Evolutionary conservation across 345 rosid genomes (phyloP).

Genomic region (Pugionium dolabratum): DNA sequence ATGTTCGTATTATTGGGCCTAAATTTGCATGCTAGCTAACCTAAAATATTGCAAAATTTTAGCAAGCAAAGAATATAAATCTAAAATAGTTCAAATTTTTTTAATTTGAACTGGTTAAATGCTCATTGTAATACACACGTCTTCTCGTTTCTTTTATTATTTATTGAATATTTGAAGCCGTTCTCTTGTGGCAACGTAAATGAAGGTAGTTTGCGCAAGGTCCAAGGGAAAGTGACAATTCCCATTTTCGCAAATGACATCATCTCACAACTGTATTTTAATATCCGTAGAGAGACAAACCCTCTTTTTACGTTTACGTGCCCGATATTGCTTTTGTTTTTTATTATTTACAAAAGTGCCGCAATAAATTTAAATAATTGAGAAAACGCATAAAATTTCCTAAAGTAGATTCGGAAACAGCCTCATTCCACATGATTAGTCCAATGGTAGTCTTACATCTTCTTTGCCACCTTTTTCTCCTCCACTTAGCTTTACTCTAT

Average conservation of each 20-base stretch:
- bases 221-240: conserved; percentile 22
- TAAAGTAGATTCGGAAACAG: conserved; percentile 22
- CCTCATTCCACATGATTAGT: neutral
- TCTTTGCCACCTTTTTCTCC: conserved; percentile 27
- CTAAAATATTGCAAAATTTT: too few species aligned
- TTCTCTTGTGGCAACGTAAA: neutral
- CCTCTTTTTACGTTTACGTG: conserved; percentile 33
- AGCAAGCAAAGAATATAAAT: too few species aligned
- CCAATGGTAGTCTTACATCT: conserved; percentile 25
- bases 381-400: neutral
- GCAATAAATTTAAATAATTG: neutral
- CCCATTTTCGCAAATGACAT: neutral
- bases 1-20: too few species aligned
- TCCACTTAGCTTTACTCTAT: conserved; percentile 28
- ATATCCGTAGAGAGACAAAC: conserved; percentile 13
- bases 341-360: neutral
- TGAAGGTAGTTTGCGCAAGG: neutral
- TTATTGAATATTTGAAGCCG: conserved; percentile 8
- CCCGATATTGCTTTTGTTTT: neutral
- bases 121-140: too few species aligned
- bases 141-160: too few species aligned
- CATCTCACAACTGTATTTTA: neutral
- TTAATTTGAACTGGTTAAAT: too few species aligned
- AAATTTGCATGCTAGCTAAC: too few species aligned
- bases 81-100: too few species aligned